A percentile compares a stretch with the other conserved stretches of the same genome.
phyloP scores from a whole-genome alignment of 2,329 filamentous ascomycete species.

The Cercospora sp. region DNA sequence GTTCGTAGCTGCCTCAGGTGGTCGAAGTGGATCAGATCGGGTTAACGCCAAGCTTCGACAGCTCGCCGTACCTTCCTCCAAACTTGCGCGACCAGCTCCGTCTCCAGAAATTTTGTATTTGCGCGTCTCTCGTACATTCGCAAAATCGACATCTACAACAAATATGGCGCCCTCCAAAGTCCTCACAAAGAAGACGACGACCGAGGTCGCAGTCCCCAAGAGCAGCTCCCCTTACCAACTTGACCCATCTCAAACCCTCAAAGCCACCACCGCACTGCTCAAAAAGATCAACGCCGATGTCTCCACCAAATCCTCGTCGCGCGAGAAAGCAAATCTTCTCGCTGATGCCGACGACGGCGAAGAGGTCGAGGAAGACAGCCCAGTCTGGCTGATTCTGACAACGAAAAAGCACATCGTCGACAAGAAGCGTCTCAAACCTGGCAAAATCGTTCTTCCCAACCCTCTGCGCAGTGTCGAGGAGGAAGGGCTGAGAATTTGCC shows the following conservation, averaged over 20 bases:
- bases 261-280: conserved; percentile 61
- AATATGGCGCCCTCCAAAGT: conserved; percentile 37
- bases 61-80: neutral
- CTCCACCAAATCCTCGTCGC: conserved; percentile 49
- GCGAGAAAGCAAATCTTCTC: conserved; percentile 56
- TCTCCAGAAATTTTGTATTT: conserved; percentile 3
- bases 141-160: neutral
- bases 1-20: neutral
- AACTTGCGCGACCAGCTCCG: neutral
- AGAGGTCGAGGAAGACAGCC: conserved; percentile 48
- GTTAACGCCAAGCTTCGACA: neutral
- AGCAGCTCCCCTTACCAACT: conserved; percentile 44
- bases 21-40: neutral
- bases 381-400: conserved; percentile 63
- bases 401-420: conserved; percentile 70
- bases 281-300: conserved; percentile 49
- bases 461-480: conserved; percentile 61
- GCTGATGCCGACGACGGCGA: conserved; percentile 50
- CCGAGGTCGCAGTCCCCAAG: conserved; percentile 12
- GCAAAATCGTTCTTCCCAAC: conserved; percentile 62
- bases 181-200: conserved; percentile 39
- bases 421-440: conserved; percentile 76
- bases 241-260: conserved; percentile 53
- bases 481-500: conserved; percentile 65
- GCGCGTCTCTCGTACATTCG: neutral